Conservation (phyloP, 148 eudicot species). For the Camellia lanceoleosa region DNA sequence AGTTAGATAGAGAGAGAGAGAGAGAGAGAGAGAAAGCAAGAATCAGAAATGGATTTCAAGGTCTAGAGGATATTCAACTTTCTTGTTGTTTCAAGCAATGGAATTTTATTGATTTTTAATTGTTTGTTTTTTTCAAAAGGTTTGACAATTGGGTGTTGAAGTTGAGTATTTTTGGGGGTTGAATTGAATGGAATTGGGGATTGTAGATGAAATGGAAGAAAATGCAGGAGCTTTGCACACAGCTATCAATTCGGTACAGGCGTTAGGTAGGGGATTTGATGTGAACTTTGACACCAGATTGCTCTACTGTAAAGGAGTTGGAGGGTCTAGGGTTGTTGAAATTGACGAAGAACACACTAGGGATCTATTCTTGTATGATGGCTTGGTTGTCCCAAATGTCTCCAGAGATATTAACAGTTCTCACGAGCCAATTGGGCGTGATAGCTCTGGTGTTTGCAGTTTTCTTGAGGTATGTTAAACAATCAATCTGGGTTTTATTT, state of each 20-base stretch:
- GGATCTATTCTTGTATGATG: slow-evolving; percentile 63
- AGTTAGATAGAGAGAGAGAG: background rate
- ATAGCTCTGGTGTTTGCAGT: slow-evolving; percentile 56
- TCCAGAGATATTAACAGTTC: slow-evolving; percentile 54
- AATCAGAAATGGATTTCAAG: slow-evolving; percentile 15
- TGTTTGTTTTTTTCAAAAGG: background rate
- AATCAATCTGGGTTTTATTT: too few relatives aligned
- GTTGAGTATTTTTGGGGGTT: background rate
- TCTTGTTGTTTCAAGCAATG: background rate
- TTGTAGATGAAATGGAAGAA: slow-evolving; percentile 59
- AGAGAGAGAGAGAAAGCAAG: background rate
- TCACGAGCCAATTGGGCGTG: slow-evolving; percentile 40
- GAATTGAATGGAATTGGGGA: slow-evolving; percentile 19
- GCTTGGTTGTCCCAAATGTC: slow-evolving; percentile 59
- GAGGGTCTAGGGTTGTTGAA: slow-evolving; percentile 75
- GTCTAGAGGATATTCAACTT: slow-evolving; percentile 14
- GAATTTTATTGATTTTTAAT: background rate
- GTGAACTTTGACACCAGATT: slow-evolving; percentile 86
- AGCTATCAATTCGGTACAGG: slow-evolving; percentile 71
- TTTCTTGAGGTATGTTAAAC: slow-evolving; percentile 55
- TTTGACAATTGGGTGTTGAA: background rate
- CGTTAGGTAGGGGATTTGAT: slow-evolving; percentile 89
- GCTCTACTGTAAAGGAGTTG: slow-evolving; percentile 76
- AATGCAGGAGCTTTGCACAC: slow-evolving; percentile 80
- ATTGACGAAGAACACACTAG: slow-evolving; percentile 64